Evolutionary conservation across 768 basidiomycete genomes (phyloP), one percentile per base, ranked within the genome.

Genomic region (Boletus edulis): DNA sequence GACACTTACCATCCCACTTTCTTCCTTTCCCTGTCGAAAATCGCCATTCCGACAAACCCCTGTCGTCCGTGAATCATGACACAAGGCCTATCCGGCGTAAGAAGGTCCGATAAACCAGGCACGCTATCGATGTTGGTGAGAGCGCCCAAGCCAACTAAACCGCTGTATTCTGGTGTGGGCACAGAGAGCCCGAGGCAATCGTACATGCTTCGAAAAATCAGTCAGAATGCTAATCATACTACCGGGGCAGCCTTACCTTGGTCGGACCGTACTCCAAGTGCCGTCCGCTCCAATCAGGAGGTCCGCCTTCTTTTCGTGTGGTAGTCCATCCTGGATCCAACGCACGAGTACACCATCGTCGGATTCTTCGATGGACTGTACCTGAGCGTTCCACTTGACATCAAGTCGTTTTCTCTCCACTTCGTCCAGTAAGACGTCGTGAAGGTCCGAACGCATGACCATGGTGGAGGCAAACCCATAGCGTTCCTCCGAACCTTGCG

Each of bases 361-460:
- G 11, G 13, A 56, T 49, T 70, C 69, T 34, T 69, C 61, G 24
- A 59, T 49, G 41, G 56, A 67, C 39, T 55, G 53, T 34, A 70
- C 59, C 20, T 55, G 67, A 13, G 65, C 57, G n/a, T 38, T 47
- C 67, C 69, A 69, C 17, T 39, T 58, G 40, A 70, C 7, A 8
- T 59, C 43, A 22, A 70, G 43, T 39, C 46, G 31, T 17, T 27
- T 54, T 20, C 46, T 61, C 52, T 71, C 61, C 10, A 67, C 60
- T 38, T 63, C 62, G 41, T 71, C 65, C 37, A 70, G 55, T n/a
- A 70, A 52, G 35, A 72, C 64, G 27, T 70, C 66, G n/a, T 72
- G 59, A 6, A 66, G 55, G 44, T 72, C 70, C 35, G 68, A 70
- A 40, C 68, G 66, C 56, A 61, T 55, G 44, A 67, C 39, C 54